Base-by-base conservation (phyloP, 192 early-diverging fungal species). In the Gamsiella multidivaricata region DNA sequence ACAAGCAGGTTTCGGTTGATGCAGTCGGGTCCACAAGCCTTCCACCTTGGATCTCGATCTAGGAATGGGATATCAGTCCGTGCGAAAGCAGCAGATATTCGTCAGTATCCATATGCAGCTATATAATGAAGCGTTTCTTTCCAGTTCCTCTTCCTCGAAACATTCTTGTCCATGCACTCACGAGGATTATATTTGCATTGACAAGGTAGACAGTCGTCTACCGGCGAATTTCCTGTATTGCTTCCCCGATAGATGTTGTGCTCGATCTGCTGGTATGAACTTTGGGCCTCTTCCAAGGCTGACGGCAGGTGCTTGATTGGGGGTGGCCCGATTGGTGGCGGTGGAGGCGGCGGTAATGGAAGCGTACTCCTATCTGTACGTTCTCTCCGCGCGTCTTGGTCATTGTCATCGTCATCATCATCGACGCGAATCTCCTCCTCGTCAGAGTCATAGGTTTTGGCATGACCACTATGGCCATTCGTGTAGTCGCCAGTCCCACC, bases 1-100 rank as follows among this genome's bases (percentile, higher is more conserved):
- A 97, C 94, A 56, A 91, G 93, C 28, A 97, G 80, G 62, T 92
- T 88, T 39, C 94, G 87, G 74, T 99, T 99, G 65, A 99, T 97
- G 78, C 98, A 99, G 49, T 91, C 87, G 18, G 92, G 88, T 61
- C 98, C 98, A 80, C 98, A 99, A 6, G 98, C 96, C 26, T 83
- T 83, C 61, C 78, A 65, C 49, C 50, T 61, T 55, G 75, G 85
- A 37, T 71, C 80, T 26, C 82, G 90, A 68, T 82, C 78, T 72
- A 46, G 33, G 11, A 20, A 34, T 7, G n/a, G n/a, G n/a, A n/a
- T n/a, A n/a, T n/a, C n/a, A n/a, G n/a, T n/a, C n/a, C n/a, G n/a
- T n/a, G n/a, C n/a, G n/a, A n/a, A n/a, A n/a, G n/a, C n/a, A n/a
- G n/a, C n/a, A n/a, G n/a, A n/a, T n/a, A n/a, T n/a, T n/a, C n/a